Evolutionary conservation across 148 eudicot species (phyloP).

Genomic region (Polygonum aviculare): DNA sequence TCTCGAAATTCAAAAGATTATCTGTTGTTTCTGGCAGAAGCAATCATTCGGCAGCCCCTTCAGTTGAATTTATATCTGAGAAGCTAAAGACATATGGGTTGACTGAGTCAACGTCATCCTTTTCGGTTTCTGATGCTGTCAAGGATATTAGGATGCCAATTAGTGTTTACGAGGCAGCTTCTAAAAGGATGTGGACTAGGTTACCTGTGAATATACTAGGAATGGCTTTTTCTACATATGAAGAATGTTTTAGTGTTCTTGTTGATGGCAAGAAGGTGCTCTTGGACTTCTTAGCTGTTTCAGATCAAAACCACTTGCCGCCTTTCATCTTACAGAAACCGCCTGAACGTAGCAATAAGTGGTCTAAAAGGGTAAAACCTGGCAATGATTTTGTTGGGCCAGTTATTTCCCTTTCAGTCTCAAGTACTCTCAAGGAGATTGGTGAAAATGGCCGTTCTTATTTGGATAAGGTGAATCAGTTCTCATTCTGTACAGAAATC

Average conservation of each 20-base stretch:
- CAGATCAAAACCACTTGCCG: constrained; percentile 41
- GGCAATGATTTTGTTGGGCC: constrained; percentile 54
- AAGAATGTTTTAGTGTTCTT: constrained; percentile 23
- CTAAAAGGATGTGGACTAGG: constrained; percentile 32
- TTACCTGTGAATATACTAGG: constrained; percentile 47
- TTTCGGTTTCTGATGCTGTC: constrained; percentile 28
- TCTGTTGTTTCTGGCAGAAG: constrained; percentile 10
- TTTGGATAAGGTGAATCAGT: constrained; percentile 20
- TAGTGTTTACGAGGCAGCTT: constrained; percentile 55
- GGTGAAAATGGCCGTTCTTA: constrained; percentile 19
- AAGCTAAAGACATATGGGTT: constrained; percentile 35
- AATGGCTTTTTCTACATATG: constrained; percentile 36
- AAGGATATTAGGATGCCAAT: constrained; percentile 38
- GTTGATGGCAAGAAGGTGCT: constrained; percentile 23
- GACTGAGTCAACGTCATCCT: constrained; percentile 21
- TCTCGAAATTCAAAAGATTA: constrained; percentile 18
- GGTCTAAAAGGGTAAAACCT: constrained; percentile 37
- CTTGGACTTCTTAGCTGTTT: constrained; percentile 46
- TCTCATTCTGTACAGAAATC: constrained; percentile 33
- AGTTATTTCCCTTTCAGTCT: constrained; percentile 47
- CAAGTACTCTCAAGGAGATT: constrained; percentile 36
- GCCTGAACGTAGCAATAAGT: constrained; percentile 40
- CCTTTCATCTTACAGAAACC: constrained; percentile 52
- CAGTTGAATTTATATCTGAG: constrained; percentile 34
- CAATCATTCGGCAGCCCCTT: constrained; percentile 18